phyloP scores from a whole-genome alignment of 768 basidiomycete species.

The Podaxis mareebaensis region DNA sequence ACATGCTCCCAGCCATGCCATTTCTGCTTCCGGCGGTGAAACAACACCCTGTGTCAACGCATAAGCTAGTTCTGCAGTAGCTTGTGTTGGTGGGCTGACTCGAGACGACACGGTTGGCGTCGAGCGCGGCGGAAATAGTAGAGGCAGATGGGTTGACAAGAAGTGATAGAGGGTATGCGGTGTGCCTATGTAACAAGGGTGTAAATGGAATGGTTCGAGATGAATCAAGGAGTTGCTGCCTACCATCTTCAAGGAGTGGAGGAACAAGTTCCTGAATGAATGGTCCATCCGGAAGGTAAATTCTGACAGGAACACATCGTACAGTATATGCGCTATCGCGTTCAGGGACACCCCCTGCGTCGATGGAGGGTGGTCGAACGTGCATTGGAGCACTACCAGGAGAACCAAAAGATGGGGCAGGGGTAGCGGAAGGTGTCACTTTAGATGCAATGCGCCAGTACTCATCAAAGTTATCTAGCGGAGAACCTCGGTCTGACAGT shows the following conservation, averaged over 20 bases:
- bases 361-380: slow-evolving; percentile 62
- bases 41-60: slow-evolving; percentile 84
- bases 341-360: slow-evolving; percentile 54
- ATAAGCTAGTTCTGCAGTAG: slow-evolving; percentile 60
- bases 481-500: background rate
- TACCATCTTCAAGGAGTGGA: slow-evolving; percentile 78
- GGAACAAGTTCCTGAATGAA: slow-evolving; percentile 89
- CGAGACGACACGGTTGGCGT: slow-evolving; percentile 45
- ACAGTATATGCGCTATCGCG: slow-evolving; percentile 87
- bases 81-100: slow-evolving; percentile 36
- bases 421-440: slow-evolving; percentile 82
- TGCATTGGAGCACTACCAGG: slow-evolving; percentile 63
- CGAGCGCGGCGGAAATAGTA: slow-evolving; percentile 67
- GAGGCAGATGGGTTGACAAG: slow-evolving; percentile 73
- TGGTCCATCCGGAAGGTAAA: slow-evolving; percentile 90
- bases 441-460: slow-evolving; percentile 95
- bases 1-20: slow-evolving; percentile 94
- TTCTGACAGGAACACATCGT: slow-evolving; percentile 82
- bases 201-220: background rate
- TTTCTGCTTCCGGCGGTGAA: slow-evolving; percentile 81
- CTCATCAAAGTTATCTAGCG: slow-evolving; percentile 90
- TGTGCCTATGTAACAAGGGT: slow-evolving; percentile 46
- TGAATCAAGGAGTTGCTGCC: slow-evolving; percentile 24
- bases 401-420: slow-evolving; percentile 59
- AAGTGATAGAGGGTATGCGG: slow-evolving; percentile 70